phyloP scores from a whole-genome alignment of 106 monocot genomes.

The Iris macrosiphon region DNA sequence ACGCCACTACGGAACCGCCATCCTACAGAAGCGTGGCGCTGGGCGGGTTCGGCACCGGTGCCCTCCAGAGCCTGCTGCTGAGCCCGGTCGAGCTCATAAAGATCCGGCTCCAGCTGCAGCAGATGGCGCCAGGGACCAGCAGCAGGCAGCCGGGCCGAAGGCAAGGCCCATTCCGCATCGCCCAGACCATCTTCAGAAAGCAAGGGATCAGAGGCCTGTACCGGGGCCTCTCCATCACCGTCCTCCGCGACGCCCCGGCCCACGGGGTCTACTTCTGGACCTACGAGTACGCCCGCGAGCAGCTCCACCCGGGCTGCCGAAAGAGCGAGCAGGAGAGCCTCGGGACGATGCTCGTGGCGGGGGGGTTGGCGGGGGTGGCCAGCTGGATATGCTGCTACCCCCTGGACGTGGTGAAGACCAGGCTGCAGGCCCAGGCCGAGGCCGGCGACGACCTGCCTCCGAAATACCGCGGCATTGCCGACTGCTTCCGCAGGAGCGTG shows the following conservation, averaged over 20 bases:
- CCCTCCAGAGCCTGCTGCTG: constrained; percentile 67
- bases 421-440: constrained; percentile 65
- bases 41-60: constrained; percentile 72
- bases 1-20: constrained; percentile 33
- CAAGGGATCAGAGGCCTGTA: constrained; percentile 79
- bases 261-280: constrained; percentile 92
- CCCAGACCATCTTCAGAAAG: constrained; percentile 36
- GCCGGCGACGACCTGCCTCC: background rate
- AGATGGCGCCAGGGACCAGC: constrained; percentile 7
- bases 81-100: constrained; percentile 90
- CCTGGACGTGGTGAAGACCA: constrained; percentile 79
- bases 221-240: constrained; percentile 67
- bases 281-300: constrained; percentile 58
- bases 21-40: constrained; percentile 67
- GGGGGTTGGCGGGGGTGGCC: constrained; percentile 79
- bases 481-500: constrained; percentile 76
- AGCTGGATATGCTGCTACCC: constrained; percentile 96
- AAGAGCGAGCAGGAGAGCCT: constrained; percentile 55
- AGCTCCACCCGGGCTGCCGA: constrained; percentile 70
- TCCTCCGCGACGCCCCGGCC: constrained; percentile 76
- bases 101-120: constrained; percentile 73
- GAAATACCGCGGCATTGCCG: constrained; percentile 68
- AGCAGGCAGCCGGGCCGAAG: constrained; percentile 3
- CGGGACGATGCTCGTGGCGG: constrained; percentile 72
- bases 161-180: constrained; percentile 61